Evolutionary conservation across 768 basidiomycete genomes (phyloP), one percentile per base, ranked within the genome.

Genomic region (Austroboletus festivus): DNA sequence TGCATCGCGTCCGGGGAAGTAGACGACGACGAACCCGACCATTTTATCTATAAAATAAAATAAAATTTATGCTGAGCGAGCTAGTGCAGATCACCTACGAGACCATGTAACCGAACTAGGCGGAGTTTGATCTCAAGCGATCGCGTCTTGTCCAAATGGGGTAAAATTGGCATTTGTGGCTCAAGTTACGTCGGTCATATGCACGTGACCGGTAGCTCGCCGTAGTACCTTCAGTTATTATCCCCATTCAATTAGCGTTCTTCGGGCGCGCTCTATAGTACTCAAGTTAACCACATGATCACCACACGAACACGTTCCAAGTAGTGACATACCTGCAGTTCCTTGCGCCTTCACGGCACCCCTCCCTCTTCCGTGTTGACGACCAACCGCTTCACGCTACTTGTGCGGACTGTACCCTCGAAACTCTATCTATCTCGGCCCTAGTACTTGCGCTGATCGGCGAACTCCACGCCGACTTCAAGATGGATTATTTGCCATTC

Each of bases 1-100:
- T 51, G 49, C 57, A 57, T 54, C 40, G 28, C 19, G 31, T 10
- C 31, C 31, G 3, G 10, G 10, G 31, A 13, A n/a, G n/a, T n/a
- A n/a, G 31, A 7, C 31, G 31, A 33, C 31, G 12, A 33, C 31
- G 7, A 15, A 3, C 31, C 31, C 31, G 31, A 4, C 31, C 31
- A 33, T 33, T 33, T 33, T 33, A 33, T 33, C 4, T 7, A 33
- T 6, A 33, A 33, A 33, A 33, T 7, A 33, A 10, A 33, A 10
- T 3, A 13, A 33, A 33, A 33, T 10, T 10, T 10, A 13, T 10
- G 12, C 5, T 12, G 12, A 12, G 7, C 5, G 28, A 28, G 31
- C 15, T 33, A 33, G 31, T 33, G 31, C 31, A 33, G 31, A 33
- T 33, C 31, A 33, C 31, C 31, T 28, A 6, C 28, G 5, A 28